phyloP scores from a whole-genome alignment of 2,329 filamentous ascomycete species.

The Periconia sp. region DNA sequence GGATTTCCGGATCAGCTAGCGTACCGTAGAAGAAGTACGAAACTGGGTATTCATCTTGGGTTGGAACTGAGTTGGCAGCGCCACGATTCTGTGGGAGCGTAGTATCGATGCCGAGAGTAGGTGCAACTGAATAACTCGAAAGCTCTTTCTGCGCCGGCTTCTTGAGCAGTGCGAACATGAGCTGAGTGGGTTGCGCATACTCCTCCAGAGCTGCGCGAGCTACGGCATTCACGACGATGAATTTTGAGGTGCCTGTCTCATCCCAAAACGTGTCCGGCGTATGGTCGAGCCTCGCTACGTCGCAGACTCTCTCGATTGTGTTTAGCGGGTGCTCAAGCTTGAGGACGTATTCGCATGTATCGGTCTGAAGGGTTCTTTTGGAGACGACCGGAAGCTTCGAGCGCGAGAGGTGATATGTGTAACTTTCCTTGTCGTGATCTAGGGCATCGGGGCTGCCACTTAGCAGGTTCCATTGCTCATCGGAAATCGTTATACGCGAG shows the following conservation, averaged over 20 bases:
- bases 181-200: background rate
- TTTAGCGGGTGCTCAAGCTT: background rate
- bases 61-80: too few relatives aligned
- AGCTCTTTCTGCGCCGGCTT: constrained; percentile 2
- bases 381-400: background rate
- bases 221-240: constrained; percentile 1
- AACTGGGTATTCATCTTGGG: constrained; percentile 5
- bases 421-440: constrained; percentile 6
- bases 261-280: background rate
- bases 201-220: background rate
- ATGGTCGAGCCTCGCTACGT: too few relatives aligned
- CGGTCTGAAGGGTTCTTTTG: background rate
- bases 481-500: background rate
- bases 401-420: background rate
- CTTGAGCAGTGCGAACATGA: background rate
- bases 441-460: background rate
- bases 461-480: constrained; percentile 1
- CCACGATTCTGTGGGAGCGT: constrained; percentile 14
- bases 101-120: constrained; percentile 16
- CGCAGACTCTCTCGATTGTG: background rate
- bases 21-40: constrained; percentile 20
- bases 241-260: background rate
- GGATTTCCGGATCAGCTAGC: constrained; percentile 5
- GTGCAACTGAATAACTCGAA: constrained; percentile 3
- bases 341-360: constrained; percentile 3